These are phyloP conservation scores for Nitzschia sp. DNA, from an alignment of 108 stramenopile genomes.

Conservation along the genomic window DNA sequence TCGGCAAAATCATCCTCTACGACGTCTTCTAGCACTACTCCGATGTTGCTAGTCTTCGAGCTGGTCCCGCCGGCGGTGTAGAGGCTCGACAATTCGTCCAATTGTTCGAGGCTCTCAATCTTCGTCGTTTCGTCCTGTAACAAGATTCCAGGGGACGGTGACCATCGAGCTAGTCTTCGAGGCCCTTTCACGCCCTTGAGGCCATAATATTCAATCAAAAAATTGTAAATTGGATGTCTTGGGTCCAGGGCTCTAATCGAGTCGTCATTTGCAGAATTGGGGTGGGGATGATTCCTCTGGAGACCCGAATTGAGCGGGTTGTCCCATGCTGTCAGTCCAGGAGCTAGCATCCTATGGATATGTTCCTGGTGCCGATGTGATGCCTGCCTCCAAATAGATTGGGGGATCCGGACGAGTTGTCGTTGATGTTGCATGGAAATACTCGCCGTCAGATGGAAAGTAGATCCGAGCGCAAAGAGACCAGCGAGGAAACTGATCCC, in stretches of 20 bases:
- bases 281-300: constrained; percentile 1
- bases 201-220: constrained; percentile 87
- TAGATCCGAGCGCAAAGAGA: too few relatives aligned
- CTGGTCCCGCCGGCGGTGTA: neutral
- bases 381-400: constrained; percentile 42
- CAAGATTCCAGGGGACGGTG: constrained; percentile 47
- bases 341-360: constrained; percentile 36
- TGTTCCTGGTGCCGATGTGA: constrained; percentile 31
- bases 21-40: constrained; percentile 75
- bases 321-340: constrained; percentile 38
- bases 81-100: constrained; percentile 4
- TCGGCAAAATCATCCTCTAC: constrained; percentile 53
- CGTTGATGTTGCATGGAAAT: neutral
- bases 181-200: constrained; percentile 70
- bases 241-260: constrained; percentile 59
- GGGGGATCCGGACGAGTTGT: constrained; percentile 25
- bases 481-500: too few relatives aligned
- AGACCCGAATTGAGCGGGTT: constrained; percentile 35
- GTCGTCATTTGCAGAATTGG: neutral
- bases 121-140: constrained; percentile 1
- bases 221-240: constrained; percentile 80
- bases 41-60: neutral
- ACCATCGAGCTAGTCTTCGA: constrained; percentile 60
- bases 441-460: neutral
- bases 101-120: constrained; percentile 8